These are phyloP conservation scores for Furcasterigmium furcatum DNA, from an alignment of 2,329 filamentous ascomycete genomes.

Conservation along the genomic window DNA sequence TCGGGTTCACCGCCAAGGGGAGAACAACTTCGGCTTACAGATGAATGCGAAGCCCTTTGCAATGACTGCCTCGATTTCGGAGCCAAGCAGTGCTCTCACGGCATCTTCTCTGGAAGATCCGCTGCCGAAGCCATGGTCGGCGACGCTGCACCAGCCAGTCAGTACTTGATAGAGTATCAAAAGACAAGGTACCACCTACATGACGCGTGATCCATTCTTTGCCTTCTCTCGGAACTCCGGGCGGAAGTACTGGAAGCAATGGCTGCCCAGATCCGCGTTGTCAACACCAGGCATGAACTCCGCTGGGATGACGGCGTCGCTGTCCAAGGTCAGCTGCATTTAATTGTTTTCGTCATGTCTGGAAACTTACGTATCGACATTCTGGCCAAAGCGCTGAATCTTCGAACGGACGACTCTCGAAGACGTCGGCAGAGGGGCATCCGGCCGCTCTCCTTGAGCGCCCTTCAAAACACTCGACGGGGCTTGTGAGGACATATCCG, in stretches of 20 bases:
- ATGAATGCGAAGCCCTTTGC: slow-evolving; percentile 14
- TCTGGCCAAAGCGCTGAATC: slow-evolving; percentile 13
- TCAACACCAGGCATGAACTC: slow-evolving; percentile 14
- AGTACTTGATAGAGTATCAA: background rate
- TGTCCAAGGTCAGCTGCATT: slow-evolving; percentile 1
- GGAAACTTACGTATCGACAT: slow-evolving; percentile 13
- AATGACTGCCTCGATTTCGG: slow-evolving; percentile 11
- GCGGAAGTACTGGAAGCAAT: slow-evolving; percentile 15
- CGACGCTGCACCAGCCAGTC: slow-evolving; percentile 2
- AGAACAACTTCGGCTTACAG: slow-evolving; percentile 3
- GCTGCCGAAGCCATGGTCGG: slow-evolving; percentile 7
- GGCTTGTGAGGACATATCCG: background rate
- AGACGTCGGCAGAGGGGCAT: slow-evolving; percentile 4
- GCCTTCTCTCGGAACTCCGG: slow-evolving; percentile 13
- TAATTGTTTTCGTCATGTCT: background rate
- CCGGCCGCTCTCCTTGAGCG: background rate
- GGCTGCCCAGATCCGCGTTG: slow-evolving; percentile 15
- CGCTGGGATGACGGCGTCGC: slow-evolving; percentile 12
- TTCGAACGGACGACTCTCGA: slow-evolving; percentile 7
- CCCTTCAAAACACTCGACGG: background rate
- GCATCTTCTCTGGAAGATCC: slow-evolving; percentile 12
- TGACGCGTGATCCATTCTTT: slow-evolving; percentile 7
- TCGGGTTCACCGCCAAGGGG: too few relatives aligned
- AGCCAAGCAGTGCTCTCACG: slow-evolving; percentile 10
- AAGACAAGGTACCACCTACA: slow-evolving; percentile 1